These are phyloP conservation scores for Circinella minor DNA, from an alignment of 371 early-diverging fungal genomes.

Conservation along the genomic window DNA sequence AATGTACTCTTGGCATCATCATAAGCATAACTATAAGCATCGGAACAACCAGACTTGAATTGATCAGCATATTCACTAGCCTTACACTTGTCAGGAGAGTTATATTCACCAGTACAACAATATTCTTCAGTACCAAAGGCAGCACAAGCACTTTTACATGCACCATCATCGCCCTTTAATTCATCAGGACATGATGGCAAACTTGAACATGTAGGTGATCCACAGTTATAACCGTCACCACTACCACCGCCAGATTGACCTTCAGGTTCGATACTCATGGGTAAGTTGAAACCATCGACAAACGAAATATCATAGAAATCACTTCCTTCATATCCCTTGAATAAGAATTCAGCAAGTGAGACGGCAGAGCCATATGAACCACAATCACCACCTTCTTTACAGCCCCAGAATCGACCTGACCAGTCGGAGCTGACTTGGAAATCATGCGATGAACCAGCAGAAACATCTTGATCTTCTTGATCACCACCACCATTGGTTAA, in stretches of 20 bases:
- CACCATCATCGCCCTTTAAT: slow-evolving; percentile 16
- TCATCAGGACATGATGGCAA: slow-evolving; percentile 24
- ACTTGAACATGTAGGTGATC: slow-evolving; percentile 15
- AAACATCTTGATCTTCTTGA: background rate
- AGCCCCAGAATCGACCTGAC: slow-evolving; percentile 44
- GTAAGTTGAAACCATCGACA: slow-evolving; percentile 31
- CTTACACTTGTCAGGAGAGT: slow-evolving; percentile 17
- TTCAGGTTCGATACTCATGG: slow-evolving; percentile 21
- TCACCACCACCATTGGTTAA: slow-evolving; percentile 29
- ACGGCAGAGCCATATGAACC: slow-evolving; percentile 31
- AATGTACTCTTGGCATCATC: slow-evolving; percentile 36
- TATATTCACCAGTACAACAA: slow-evolving; percentile 24
- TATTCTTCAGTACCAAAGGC: slow-evolving; percentile 18
- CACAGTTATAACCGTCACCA: slow-evolving; percentile 18
- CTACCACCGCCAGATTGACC: slow-evolving; percentile 12
- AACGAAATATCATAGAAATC: slow-evolving; percentile 47
- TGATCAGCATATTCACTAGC: slow-evolving; percentile 16
- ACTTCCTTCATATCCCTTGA: slow-evolving; percentile 24
- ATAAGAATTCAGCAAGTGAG: slow-evolving; percentile 41
- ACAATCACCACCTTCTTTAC: slow-evolving; percentile 20
- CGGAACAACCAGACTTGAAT: slow-evolving; percentile 28
- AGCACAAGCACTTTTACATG: slow-evolving; percentile 28
- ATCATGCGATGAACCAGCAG: slow-evolving; percentile 14
- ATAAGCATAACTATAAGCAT: slow-evolving; percentile 43
- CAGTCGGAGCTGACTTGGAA: slow-evolving; percentile 19